Conservation (phyloP, 495 filamentous ascomycete species). For the Letharia lupina region DNA sequence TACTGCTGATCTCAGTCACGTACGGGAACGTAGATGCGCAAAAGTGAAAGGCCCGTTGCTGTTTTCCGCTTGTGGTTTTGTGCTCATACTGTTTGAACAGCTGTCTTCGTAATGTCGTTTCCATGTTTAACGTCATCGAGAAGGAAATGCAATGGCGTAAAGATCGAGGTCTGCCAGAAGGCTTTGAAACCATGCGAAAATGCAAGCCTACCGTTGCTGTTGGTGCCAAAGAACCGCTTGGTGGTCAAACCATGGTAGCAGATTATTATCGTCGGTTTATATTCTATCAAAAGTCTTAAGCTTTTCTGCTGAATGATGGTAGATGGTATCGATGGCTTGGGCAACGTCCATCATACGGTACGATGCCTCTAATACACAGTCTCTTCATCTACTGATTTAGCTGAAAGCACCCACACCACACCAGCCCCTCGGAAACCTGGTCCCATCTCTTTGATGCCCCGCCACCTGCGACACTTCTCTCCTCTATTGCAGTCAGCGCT, state of each 20-base stretch:
- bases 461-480: conserved; percentile 33
- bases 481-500: conserved; percentile 32
- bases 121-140: conserved; percentile 87
- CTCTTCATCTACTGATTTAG: conserved; percentile 8
- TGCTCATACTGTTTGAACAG: conserved; percentile 33
- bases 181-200: conserved; percentile 58
- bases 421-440: conserved; percentile 70
- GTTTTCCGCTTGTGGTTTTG: neutral
- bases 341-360: conserved; percentile 78
- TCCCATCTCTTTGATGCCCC: conserved; percentile 64
- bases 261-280: conserved; percentile 78
- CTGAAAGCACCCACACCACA: conserved; percentile 74
- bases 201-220: conserved; percentile 77
- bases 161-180: conserved; percentile 50
- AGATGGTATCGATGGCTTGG: conserved; percentile 89
- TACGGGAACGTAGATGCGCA: conserved; percentile 87
- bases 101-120: conserved; percentile 82
- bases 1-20: conserved; percentile 81
- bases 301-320: conserved; percentile 14
- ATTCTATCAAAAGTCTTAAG: neutral
- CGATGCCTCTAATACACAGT: neutral
- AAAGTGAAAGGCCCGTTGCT: conserved; percentile 38
- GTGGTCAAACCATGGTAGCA: conserved; percentile 71
- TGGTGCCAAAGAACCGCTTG: conserved; percentile 75
- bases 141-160: conserved; percentile 80